Percentiles rank a stretch among this genome's conserved stretches.
Conservation (phyloP, 2,329 filamentous ascomycete genomes). For the Alternaria viburni region DNA sequence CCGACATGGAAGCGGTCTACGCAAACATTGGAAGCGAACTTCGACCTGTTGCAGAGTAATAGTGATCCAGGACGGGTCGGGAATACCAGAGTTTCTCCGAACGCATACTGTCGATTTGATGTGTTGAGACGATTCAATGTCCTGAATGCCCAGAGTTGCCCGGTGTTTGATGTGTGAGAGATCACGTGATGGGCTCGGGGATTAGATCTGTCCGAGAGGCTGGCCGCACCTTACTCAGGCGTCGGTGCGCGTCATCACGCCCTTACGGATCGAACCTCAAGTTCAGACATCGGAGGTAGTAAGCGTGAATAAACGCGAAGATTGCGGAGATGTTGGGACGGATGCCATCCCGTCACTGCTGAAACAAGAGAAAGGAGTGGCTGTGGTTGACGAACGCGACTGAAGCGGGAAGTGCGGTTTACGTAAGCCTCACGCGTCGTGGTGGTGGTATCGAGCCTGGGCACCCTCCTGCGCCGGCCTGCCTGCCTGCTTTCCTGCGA, state of each 20-base stretch:
- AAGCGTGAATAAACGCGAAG: neutral
- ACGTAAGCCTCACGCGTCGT: neutral
- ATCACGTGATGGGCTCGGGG: constrained; percentile 6
- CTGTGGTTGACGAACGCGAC: neutral
- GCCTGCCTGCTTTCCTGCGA: neutral
- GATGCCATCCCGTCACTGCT: neutral
- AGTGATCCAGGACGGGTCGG: neutral
- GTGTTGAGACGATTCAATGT: neutral
- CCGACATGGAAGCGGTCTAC: neutral
- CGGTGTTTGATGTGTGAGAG: neutral
- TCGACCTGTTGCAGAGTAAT: neutral
- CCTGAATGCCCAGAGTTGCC: neutral
- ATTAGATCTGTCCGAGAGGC: constrained; percentile 8
- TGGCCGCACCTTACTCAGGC: neutral
- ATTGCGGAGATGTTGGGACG: neutral
- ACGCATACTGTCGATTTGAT: neutral
- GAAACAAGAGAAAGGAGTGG: neutral
- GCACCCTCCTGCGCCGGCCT: neutral
- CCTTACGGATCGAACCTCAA: neutral
- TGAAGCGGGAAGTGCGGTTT: neutral
- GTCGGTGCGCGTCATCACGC: neutral
- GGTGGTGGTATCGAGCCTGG: neutral
- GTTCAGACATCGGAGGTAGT: neutral
- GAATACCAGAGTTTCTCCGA: neutral
- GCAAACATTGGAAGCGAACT: neutral